A percentile compares a stretch with the other conserved stretches of the same genome.
phyloP scores from a whole-genome alignment of 2,329 filamentous ascomycete species.

The Sclerotinia glacialis region DNA sequence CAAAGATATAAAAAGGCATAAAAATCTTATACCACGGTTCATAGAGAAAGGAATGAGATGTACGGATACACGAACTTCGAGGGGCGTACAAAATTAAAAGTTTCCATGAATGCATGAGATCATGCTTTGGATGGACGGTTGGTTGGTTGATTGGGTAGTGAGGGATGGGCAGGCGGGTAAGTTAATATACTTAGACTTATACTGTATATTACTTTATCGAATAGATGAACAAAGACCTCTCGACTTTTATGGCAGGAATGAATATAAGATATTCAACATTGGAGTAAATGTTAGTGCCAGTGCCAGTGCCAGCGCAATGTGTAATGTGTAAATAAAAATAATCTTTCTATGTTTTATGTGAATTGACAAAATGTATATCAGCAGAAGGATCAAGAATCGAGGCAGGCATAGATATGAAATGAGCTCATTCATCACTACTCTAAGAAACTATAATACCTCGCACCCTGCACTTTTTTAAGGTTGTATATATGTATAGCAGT shows the following conservation, averaged over 20 bases:
- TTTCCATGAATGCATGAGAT: constrained; percentile 9
- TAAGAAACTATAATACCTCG: too few species aligned
- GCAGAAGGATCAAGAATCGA: too few species aligned
- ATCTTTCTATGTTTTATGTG: neutral
- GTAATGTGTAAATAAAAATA: too few species aligned
- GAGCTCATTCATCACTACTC: too few species aligned
- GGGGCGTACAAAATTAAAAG: constrained; percentile 15
- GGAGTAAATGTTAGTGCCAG: too few species aligned
- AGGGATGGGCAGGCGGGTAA: neutral
- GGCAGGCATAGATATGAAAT: too few species aligned
- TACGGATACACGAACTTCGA: constrained; percentile 4
- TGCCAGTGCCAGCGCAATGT: neutral
- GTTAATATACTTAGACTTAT: constrained; percentile 14
- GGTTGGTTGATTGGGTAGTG: neutral
- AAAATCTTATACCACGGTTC: neutral
- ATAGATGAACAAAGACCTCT: constrained; percentile 22
- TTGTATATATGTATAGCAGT: too few species aligned
- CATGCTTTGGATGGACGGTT: neutral
- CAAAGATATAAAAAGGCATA: neutral
- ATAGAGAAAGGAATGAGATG: neutral
- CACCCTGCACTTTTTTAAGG: too few species aligned
- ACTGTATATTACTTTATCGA: constrained; percentile 28
- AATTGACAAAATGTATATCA: too few species aligned
- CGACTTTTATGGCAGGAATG: neutral
- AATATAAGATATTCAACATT: neutral